Evolutionary conservation across 2,329 filamentous ascomycete species (phyloP).

Genomic region (Dactylellina sp.): DNA sequence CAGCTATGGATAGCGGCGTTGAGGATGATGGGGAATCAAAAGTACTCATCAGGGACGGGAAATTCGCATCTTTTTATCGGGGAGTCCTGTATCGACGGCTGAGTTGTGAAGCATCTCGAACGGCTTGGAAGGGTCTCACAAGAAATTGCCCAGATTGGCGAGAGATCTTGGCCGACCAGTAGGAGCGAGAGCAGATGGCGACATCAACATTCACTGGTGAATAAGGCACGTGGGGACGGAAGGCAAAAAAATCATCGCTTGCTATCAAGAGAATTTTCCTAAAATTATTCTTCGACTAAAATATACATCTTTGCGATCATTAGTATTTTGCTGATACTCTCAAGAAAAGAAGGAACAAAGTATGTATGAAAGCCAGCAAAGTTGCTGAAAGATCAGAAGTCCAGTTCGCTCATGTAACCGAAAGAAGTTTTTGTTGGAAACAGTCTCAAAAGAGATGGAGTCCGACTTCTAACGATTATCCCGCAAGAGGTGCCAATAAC

Average conservation of each 20-base stretch:
- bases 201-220: slow-evolving; percentile 15
- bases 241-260: not conserved
- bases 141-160: slow-evolving; percentile 12
- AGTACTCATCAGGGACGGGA: not conserved
- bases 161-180: slow-evolving; percentile 30
- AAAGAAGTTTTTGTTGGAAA: slow-evolving; percentile 31
- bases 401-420: slow-evolving; percentile 56
- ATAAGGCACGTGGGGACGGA: slow-evolving; percentile 18
- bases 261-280: slow-evolving; percentile 6
- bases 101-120: slow-evolving; percentile 5
- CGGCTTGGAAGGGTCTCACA: not conserved
- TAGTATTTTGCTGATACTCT: not conserved
- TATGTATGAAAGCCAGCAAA: slow-evolving; percentile 6
- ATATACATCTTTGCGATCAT: not conserved
- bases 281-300: not conserved
- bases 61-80: not conserved
- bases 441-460: slow-evolving; percentile 16
- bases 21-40: not conserved
- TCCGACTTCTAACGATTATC: slow-evolving; percentile 42
- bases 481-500: slow-evolving; percentile 56
- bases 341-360: not conserved
- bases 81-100: not conserved
- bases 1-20: not conserved
- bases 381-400: slow-evolving; percentile 46
- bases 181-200: slow-evolving; percentile 25